Evolutionary conservation across 257 asterid genomes (phyloP).

Genomic region (Mentha longifolia): DNA sequence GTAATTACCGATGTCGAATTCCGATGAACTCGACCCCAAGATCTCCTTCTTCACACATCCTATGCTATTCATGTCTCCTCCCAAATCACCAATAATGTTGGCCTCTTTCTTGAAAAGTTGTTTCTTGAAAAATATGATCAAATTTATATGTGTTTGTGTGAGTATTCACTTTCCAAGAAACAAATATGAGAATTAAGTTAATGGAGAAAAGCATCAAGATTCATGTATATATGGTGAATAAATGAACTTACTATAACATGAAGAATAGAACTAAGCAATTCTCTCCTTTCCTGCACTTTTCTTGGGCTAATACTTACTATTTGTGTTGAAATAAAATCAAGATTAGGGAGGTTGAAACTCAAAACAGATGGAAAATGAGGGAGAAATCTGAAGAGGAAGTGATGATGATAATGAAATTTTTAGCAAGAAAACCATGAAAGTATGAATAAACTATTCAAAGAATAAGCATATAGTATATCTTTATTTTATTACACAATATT

Average conservation of each 20-base stretch:
- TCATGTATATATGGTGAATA: not conserved
- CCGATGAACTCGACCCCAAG: conserved; percentile 10
- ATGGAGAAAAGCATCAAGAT: conserved; percentile 16
- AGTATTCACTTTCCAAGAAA: not conserved
- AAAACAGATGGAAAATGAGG: too few relatives aligned
- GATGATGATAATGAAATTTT: not conserved
- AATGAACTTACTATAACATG: conserved; percentile 6
- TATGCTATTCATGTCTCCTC: conserved; percentile 1
- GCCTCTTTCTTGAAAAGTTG: not conserved
- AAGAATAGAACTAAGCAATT: not conserved
- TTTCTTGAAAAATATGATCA: not conserved
- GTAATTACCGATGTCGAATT: not conserved
- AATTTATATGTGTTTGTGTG: not conserved
- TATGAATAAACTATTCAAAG: not conserved
- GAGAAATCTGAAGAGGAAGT: not conserved
- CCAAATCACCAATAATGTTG: not conserved
- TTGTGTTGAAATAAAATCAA: not conserved
- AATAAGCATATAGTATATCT: conserved; percentile 18
- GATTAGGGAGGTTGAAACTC: too few relatives aligned
- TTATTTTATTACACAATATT: not conserved
- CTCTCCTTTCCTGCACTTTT: not conserved
- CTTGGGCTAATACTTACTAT: not conserved
- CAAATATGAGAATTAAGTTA: not conserved
- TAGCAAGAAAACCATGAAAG: not conserved
- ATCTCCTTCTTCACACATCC: conserved; percentile 28